phyloP scores from a whole-genome alignment of 495 filamentous ascomycete genomes.

The Barbatosphaeria neglecta region DNA sequence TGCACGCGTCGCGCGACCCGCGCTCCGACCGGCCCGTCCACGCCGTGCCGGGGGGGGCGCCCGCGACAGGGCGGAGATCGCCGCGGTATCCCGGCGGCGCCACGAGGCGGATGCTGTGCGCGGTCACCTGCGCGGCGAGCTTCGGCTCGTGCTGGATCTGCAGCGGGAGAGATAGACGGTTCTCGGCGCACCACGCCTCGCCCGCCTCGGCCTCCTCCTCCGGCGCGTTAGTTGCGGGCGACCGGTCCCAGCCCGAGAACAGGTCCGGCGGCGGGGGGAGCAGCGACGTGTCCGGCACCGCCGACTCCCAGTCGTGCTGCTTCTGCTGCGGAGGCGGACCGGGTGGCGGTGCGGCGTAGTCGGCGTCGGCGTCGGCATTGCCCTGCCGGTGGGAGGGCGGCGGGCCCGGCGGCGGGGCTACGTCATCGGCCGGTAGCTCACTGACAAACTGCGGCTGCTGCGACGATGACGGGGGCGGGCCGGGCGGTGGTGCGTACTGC shows the following conservation, averaged over 20 bases:
- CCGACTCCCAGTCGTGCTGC: conserved; percentile 70
- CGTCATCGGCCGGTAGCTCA: conserved; percentile 5
- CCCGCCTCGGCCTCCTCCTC: conserved; percentile 57
- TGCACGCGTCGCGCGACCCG: conserved; percentile 34
- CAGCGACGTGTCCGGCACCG: conserved; percentile 65
- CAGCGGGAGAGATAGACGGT: conserved; percentile 52
- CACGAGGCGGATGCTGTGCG: conserved; percentile 25
- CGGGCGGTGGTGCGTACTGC: conserved; percentile 23
- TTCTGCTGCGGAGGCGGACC: conserved; percentile 38
- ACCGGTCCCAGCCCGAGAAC: conserved; percentile 47
- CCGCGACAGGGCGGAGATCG: conserved; percentile 7
- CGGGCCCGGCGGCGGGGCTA: conserved; percentile 20
- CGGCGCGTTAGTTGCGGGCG: conserved; percentile 65
- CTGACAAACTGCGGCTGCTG: conserved; percentile 3
- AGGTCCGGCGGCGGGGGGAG: conserved; percentile 74
- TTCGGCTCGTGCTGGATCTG: conserved; percentile 32
- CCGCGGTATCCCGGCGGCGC: conserved; percentile 20
- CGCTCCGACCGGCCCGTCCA: conserved; percentile 26
- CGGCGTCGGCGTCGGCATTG: conserved; percentile 3
- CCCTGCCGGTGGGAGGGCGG: conserved; percentile 15
- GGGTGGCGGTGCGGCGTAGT: conserved; percentile 23
- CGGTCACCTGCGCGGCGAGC: conserved; percentile 7
- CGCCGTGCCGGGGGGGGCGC: conserved; percentile 22
- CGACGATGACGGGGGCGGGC: conserved; percentile 21
- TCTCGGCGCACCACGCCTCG: conserved; percentile 52